Percentiles rank a stretch among this genome's conserved stretches.
Conservation (phyloP, 192 early-diverging fungal species). For the Pilaira anomala region DNA sequence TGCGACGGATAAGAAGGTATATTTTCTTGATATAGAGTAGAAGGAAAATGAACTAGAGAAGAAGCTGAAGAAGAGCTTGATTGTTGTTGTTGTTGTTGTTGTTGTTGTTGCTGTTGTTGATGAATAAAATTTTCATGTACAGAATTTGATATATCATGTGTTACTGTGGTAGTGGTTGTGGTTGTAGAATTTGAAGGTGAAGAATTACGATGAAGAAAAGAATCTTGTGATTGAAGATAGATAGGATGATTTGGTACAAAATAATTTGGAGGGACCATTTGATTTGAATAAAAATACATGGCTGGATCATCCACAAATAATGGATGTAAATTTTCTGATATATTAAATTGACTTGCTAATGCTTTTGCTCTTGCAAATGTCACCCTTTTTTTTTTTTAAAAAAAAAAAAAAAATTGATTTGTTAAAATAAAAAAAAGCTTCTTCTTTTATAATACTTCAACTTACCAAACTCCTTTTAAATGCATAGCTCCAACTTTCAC, state of each 20-base stretch:
- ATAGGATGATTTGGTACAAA: constrained; percentile 13
- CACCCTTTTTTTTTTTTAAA: constrained; percentile 42
- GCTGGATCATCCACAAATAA: constrained; percentile 73
- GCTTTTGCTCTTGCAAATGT: constrained; percentile 61
- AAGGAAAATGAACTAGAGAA: too few species aligned
- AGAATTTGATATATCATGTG: too few species aligned
- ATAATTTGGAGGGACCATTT: constrained; percentile 8
- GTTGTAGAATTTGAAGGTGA: not conserved
- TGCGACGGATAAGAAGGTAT: too few species aligned
- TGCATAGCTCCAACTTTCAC: constrained; percentile 69
- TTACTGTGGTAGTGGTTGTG: too few species aligned
- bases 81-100: not conserved
- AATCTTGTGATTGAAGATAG: not conserved
- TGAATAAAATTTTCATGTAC: too few species aligned
- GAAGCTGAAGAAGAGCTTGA: too few species aligned
- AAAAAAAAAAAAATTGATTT: too few species aligned
- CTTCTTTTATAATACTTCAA: not conserved
- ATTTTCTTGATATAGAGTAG: too few species aligned
- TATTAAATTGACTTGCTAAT: constrained; percentile 68
- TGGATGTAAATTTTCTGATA: constrained; percentile 67
- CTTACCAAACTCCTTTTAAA: constrained; percentile 69
- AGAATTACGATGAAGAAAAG: not conserved
- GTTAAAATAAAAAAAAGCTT: not conserved
- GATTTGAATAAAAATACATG: constrained; percentile 52
- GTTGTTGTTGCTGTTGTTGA: not conserved